Base-by-base conservation (phyloP, 352 stramenopile genomes). In the Phytophthora citricola region DNA sequence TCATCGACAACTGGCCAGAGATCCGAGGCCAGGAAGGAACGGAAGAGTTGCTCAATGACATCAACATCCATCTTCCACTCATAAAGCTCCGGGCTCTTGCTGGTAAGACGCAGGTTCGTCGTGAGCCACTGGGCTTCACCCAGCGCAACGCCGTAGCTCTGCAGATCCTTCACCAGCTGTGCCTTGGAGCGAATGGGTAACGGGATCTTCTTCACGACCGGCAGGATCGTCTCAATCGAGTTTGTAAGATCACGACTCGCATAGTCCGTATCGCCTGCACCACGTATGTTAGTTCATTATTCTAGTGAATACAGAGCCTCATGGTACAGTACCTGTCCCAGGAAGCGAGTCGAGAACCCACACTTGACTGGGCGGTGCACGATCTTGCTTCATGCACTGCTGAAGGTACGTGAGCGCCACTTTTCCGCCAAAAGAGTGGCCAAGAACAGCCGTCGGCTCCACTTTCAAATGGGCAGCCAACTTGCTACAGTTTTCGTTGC, bases 91-190 rank as follows among this genome's bases (percentile, higher is more conserved):
- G 79, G 76, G 15, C 75, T 74, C 45, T 71, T 70, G 34, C 59
- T 76, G 22, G 62, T 78, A 6, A 87, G 51, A 29, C 81, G 83
- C 27, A 94, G 61, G 44, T 94, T 94, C 7, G 84, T 94, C 10
- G 86, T 93, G 32, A 94, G 83, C 86, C 86, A 94, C 59, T 94
- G 81, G 3, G 85, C 85, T 57, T 92, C 82, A 41, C 85, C 82
- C 0, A 89, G 68, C 3, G 71, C 73, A 43, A 93, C 74, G 20
- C 85, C 85, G n/a, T 89, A 75, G 31, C 52, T 58, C 31, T 87
- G 81, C 7, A 94, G 58, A 31, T 92, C 78, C 34, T 77, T 73
- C 17, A 93, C 68, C 8, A 94, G 69, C 47, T 93, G 71, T 24
- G 66, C 58, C 68, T 93, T 94, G 32, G 86, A 92, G 14, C 58